Evolutionary conservation across 768 basidiomycete species (phyloP).

Genomic region (Pulveroboletus frians): DNA sequence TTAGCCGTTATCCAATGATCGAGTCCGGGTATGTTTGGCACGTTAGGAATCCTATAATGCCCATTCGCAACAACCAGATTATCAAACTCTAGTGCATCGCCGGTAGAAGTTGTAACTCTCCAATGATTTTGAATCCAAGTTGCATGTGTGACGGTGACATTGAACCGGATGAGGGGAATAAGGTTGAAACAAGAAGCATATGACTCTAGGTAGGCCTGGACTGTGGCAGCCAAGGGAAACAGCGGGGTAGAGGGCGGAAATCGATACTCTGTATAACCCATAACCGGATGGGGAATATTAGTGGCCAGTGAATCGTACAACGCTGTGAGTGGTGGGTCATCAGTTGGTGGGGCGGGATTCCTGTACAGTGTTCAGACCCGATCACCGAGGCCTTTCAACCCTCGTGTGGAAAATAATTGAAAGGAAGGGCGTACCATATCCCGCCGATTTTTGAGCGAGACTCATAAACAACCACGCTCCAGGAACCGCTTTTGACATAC

Average conservation of each 20-base stretch:
- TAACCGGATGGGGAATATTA: conserved; percentile 73
- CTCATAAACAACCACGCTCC: conserved; percentile 64
- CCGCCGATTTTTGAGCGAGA: conserved; percentile 64
- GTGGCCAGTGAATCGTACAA: conserved; percentile 80
- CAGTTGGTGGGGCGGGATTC: conserved; percentile 50
- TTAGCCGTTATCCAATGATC: conserved; percentile 48
- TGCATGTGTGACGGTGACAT: conserved; percentile 48
- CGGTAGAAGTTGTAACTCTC: conserved; percentile 42
- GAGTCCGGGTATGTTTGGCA: conserved; percentile 58
- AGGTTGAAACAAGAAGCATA: conserved; percentile 65
- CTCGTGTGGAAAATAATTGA: background rate
- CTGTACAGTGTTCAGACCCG: conserved; percentile 32
- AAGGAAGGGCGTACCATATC: conserved; percentile 52
- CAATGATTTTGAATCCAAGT: conserved; percentile 42
- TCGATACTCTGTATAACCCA: conserved; percentile 58
- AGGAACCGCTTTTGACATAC: conserved; percentile 52
- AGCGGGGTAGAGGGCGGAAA: conserved; percentile 72
- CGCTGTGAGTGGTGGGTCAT: conserved; percentile 57
- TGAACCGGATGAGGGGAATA: conserved; percentile 54
- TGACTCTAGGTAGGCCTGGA: conserved; percentile 62
- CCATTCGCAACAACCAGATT: conserved; percentile 73
- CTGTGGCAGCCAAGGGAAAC: conserved; percentile 56
- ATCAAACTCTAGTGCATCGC: conserved; percentile 45
- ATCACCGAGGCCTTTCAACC: background rate
- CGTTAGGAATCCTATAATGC: conserved; percentile 61